Evolutionary conservation across 805 yeast genomes (phyloP).

Genomic region (Candida hungchunana): DNA sequence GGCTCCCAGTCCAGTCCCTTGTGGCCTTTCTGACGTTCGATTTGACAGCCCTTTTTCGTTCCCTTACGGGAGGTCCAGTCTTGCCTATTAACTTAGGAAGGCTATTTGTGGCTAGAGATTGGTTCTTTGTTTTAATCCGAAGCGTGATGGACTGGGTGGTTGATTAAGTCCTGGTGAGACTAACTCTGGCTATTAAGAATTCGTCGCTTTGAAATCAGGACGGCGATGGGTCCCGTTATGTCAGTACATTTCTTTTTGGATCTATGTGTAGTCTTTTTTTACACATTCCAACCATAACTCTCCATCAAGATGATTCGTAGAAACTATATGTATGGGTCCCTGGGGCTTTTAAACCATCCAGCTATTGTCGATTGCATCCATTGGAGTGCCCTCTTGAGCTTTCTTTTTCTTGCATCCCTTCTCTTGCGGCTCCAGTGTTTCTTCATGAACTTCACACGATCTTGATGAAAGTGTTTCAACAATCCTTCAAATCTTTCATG

Average conservation of each 20-base stretch:
- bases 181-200: conserved; percentile 29
- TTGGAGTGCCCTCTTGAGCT: no score
- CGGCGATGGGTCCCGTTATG: conserved; percentile 32
- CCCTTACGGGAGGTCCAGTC: conserved; percentile 10
- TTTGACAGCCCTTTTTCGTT: conserved; percentile 16
- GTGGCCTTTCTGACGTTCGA: conserved; percentile 15
- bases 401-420: no score
- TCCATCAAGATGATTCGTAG: no score
- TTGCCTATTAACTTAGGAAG: conserved; percentile 36
- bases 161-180: conserved; percentile 29
- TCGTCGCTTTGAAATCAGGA: conserved; percentile 15
- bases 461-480: no score
- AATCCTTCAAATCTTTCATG: no score
- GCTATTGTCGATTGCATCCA: no score
- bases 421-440: no score
- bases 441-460: no score
- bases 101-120: conserved; percentile 13
- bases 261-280: no score
- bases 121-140: conserved; percentile 1
- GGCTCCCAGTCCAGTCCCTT: conserved; percentile 16
- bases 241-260: conserved; percentile 28
- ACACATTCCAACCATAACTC: no score
- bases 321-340: no score
- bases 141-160: conserved; percentile 19
- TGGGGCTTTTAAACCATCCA: no score